Conservation (phyloP, 2,329 filamentous ascomycete genomes). For the Cladosporium cucumerinum region DNA sequence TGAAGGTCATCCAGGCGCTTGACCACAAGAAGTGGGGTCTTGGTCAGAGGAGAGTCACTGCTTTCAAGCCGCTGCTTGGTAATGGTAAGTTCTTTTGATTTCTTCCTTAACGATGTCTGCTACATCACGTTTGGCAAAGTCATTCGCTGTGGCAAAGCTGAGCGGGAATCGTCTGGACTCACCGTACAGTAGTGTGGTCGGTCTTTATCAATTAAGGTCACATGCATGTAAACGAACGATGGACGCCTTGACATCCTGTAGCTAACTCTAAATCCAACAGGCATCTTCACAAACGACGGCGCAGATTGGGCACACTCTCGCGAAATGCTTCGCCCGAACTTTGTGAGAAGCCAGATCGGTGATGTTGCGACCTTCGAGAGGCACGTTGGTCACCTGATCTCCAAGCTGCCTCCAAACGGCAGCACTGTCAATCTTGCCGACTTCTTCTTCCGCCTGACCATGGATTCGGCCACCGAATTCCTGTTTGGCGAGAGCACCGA, state of each 20-base stretch:
- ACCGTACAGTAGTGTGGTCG: too few relatives aligned
- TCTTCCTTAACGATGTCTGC: neutral
- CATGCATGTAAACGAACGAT: too few relatives aligned
- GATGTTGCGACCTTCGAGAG: conserved; percentile 58
- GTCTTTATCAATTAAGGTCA: too few relatives aligned
- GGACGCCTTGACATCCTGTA: neutral
- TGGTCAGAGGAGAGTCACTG: conserved; percentile 32
- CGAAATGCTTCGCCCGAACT: conserved; percentile 53
- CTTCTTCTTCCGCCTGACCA: conserved; percentile 62
- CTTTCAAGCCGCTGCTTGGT: conserved; percentile 43
- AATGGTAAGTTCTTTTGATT: conserved; percentile 33
- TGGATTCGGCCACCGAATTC: conserved; percentile 67
- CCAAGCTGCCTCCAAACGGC: conserved; percentile 55
- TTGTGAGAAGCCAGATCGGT: conserved; percentile 50
- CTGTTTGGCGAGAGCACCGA: conserved; percentile 55
- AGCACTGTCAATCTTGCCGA: conserved; percentile 56
- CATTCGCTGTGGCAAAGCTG: neutral
- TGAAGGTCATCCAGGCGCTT: conserved; percentile 45
- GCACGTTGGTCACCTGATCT: conserved; percentile 57
- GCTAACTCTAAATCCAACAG: conserved; percentile 7
- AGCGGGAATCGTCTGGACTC: neutral
- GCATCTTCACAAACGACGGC: conserved; percentile 47
- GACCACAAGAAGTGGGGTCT: conserved; percentile 48
- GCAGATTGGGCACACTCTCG: conserved; percentile 37
- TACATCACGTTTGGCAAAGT: neutral